Percentiles rank a stretch among this genome's conserved stretches.
These are phyloP conservation scores for Nitzschia inconspicua DNA, from an alignment of 108 stramenopile genomes.

Conservation along the genomic window DNA sequence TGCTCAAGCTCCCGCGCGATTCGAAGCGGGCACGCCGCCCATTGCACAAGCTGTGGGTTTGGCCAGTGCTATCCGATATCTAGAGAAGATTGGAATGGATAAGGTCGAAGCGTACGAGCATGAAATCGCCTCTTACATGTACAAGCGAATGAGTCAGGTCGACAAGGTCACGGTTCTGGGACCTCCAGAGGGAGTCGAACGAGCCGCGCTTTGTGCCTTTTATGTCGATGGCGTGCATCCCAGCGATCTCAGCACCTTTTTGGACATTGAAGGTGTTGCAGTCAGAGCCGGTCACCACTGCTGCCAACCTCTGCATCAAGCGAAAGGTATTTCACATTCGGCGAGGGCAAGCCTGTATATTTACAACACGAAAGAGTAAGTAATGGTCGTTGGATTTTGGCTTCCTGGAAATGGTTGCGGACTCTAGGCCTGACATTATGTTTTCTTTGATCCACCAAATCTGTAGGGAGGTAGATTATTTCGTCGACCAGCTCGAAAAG, in stretches of 20 bases:
- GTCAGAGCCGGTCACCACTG: conserved; percentile 97
- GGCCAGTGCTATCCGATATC: conserved; percentile 87
- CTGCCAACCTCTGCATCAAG: conserved; percentile 92
- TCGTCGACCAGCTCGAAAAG: conserved; percentile 62
- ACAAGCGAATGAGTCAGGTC: conserved; percentile 61
- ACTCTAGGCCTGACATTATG: conserved; percentile 7
- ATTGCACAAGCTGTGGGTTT: conserved; percentile 95
- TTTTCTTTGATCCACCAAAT: neutral
- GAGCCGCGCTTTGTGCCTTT: conserved; percentile 89
- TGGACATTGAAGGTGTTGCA: conserved; percentile 95
- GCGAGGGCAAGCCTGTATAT: conserved; percentile 83
- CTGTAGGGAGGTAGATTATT: conserved; percentile 71
- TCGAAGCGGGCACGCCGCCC: conserved; percentile 96
- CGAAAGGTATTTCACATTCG: conserved; percentile 83
- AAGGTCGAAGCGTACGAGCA: conserved; percentile 82
- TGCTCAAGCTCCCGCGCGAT: conserved; percentile 83
- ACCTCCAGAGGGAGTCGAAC: conserved; percentile 47
- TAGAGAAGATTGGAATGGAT: conserved; percentile 83
- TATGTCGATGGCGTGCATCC: conserved; percentile 84
- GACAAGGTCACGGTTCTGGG: conserved; percentile 81
- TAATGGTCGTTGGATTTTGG: too few relatives aligned
- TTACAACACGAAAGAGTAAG: conserved; percentile 86
- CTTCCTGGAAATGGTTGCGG: neutral
- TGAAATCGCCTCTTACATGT: conserved; percentile 78
- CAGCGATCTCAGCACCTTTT: conserved; percentile 89